These are phyloP conservation scores for Anaeromyces robustus DNA, from an alignment of 192 early-diverging fungal species.

Conservation along the genomic window DNA sequence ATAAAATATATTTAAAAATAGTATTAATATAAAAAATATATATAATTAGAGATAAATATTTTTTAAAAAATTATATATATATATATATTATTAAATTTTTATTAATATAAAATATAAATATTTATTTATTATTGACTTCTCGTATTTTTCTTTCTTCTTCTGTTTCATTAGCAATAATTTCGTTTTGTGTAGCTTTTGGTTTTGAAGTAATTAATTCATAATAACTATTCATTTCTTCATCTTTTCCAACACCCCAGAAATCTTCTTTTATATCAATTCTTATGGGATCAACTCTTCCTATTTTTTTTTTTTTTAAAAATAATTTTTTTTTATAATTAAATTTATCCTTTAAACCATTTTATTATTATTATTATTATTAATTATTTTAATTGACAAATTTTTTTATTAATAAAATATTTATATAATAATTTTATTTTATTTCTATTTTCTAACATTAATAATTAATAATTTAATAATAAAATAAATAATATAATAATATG, in stretches of 20 bases:
- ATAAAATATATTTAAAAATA: no score
- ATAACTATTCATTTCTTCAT: slow-evolving; percentile 31
- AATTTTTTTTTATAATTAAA: not conserved
- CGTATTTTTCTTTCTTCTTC: slow-evolving; percentile 28
- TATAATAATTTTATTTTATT: no score
- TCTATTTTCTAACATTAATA: no score
- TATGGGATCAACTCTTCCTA: slow-evolving; percentile 55
- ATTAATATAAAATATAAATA: not conserved
- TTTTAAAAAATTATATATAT: not conserved
- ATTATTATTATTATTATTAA: not conserved
- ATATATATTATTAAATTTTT: not conserved
- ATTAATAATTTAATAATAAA: no score
- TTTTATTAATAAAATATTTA: not conserved
- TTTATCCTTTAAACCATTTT: not conserved
- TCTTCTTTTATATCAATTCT: slow-evolving; percentile 49
- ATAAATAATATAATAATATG: no score
- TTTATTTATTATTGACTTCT: slow-evolving; percentile 22
- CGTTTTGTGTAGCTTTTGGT: slow-evolving; percentile 43
- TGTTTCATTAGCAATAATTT: slow-evolving; percentile 48
- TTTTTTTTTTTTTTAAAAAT: not conserved
- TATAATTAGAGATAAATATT: no score
- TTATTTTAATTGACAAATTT: not conserved
- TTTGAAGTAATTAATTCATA: slow-evolving; percentile 37
- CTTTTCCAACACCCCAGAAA: slow-evolving; percentile 46
- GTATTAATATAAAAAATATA: no score